phyloP scores from a whole-genome alignment of 2,329 filamentous ascomycete genomes.

The Xenoacremonium recifei region DNA sequence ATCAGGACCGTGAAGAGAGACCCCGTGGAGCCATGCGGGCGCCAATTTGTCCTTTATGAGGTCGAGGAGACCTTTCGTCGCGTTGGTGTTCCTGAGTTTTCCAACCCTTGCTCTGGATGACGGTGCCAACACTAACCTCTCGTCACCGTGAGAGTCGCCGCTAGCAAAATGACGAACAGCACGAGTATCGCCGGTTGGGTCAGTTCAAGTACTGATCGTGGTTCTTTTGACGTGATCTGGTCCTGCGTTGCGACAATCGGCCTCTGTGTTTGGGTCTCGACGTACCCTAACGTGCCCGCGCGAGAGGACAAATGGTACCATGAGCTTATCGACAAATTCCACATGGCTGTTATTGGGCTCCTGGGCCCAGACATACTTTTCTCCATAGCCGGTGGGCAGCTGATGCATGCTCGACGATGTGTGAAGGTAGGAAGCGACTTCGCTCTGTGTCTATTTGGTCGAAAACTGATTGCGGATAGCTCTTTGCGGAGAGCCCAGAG shows the following conservation, averaged over 20 bases:
- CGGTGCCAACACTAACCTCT: no score
- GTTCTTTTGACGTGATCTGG: slow-evolving; percentile 39
- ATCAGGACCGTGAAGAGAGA: no score
- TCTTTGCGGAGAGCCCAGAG: not conserved
- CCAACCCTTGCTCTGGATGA: no score
- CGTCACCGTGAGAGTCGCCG: no score
- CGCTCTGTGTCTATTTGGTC: not conserved
- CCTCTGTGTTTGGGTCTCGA: slow-evolving; percentile 39
- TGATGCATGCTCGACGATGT: slow-evolving; percentile 30
- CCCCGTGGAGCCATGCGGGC: no score
- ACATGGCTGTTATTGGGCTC: slow-evolving; percentile 33
- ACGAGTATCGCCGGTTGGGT: no score
- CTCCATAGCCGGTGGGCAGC: slow-evolving; percentile 33
- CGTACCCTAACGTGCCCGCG: slow-evolving; percentile 37
- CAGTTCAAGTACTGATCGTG: slow-evolving; percentile 31
- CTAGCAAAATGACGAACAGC: no score
- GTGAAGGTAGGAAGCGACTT: slow-evolving; percentile 19
- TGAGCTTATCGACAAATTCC: slow-evolving; percentile 28
- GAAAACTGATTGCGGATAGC: not conserved
- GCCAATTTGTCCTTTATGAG: no score
- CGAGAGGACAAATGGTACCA: slow-evolving; percentile 29
- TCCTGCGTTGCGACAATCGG: slow-evolving; percentile 38
- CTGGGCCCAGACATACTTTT: slow-evolving; percentile 38
- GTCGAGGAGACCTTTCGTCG: no score
- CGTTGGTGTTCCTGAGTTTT: no score